Conservation (phyloP, 169 alveolate species). For the Theileria luwenshuni region DNA sequence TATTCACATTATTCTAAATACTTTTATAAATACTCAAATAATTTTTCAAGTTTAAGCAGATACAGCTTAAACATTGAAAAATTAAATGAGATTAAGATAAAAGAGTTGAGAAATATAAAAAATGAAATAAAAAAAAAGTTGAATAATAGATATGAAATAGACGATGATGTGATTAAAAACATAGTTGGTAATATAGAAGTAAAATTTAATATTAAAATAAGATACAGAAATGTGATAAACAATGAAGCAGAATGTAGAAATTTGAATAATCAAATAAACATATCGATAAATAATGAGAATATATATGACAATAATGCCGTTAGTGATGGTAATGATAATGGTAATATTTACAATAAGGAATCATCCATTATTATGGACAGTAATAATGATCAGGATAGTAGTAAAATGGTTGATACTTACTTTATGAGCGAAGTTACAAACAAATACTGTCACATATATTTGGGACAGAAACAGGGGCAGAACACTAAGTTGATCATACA, state of each 20-base stretch:
- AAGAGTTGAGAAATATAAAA: neutral
- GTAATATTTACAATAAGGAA: neutral
- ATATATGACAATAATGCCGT: too few species aligned
- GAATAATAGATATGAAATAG: neutral
- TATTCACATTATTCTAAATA: slow-evolving; percentile 1
- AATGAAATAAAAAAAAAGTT: neutral
- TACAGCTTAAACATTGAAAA: too few species aligned
- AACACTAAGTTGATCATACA: slow-evolving; percentile 57
- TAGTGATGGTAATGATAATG: too few species aligned
- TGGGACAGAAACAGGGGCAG: slow-evolving; percentile 48
- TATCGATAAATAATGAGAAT: too few species aligned
- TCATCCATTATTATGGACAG: neutral
- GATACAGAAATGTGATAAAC: neutral
- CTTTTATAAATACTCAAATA: neutral
- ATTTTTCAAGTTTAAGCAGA: neutral
- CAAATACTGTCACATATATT: slow-evolving; percentile 31
- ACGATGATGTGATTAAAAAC: neutral
- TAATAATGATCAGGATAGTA: neutral
- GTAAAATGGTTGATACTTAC: slow-evolving; percentile 1
- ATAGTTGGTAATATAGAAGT: neutral
- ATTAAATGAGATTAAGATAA: neutral
- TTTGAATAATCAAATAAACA: neutral
- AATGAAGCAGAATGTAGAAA: neutral
- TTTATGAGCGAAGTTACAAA: neutral
- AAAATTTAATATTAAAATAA: neutral